Conservation (phyloP, 2,329 filamentous ascomycete species). For the Corynespora cassiicola region DNA sequence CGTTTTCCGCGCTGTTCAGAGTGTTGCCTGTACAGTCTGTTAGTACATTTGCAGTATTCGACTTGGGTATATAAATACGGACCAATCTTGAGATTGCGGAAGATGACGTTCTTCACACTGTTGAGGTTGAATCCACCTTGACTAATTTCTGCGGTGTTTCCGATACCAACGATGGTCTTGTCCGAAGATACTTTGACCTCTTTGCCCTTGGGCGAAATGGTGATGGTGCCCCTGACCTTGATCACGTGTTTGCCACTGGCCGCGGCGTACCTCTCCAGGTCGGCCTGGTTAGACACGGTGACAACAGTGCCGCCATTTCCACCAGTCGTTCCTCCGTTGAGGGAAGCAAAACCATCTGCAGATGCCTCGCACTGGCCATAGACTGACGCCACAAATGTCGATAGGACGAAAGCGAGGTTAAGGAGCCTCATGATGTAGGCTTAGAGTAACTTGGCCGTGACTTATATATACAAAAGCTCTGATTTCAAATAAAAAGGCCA, state of each 20-base stretch:
- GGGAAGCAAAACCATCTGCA: constrained; percentile 13
- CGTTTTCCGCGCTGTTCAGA: too few species aligned
- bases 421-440: too few species aligned
- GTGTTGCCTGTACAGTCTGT: constrained; percentile 11
- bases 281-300: constrained; percentile 4
- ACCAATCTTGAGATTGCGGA: constrained; percentile 9
- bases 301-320: constrained; percentile 6
- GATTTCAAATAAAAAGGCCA: too few species aligned
- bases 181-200: constrained; percentile 9
- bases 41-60: background rate
- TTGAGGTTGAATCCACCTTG: constrained; percentile 13
- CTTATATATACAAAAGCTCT: too few species aligned
- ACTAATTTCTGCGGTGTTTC: constrained; percentile 1
- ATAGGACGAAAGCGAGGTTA: too few species aligned
- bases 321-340: constrained; percentile 12
- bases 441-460: too few species aligned
- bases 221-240: constrained; percentile 6
- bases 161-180: constrained; percentile 13
- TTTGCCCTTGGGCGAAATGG: constrained; percentile 1
- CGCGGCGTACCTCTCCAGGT: constrained; percentile 8
- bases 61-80: background rate
- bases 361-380: constrained; percentile 9
- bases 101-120: constrained; percentile 7
- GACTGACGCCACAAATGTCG: too few species aligned
- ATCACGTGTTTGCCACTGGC: constrained; percentile 8